Conservation (phyloP, 1,284 basidiomycete genomes). For the Ceraceosorus bombacis region DNA sequence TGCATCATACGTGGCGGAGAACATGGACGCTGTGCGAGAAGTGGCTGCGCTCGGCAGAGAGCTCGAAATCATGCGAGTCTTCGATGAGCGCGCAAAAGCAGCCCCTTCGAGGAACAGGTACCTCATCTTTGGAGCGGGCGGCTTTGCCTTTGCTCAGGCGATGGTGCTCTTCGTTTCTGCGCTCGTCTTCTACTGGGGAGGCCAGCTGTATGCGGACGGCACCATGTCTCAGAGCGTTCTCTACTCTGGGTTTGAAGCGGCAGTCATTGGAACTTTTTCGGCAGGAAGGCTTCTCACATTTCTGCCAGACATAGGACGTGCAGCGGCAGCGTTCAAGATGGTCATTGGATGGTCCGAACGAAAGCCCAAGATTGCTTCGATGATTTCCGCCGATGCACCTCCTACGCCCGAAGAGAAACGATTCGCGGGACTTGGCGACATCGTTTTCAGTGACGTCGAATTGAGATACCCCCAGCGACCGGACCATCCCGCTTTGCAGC, state of each 20-base stretch:
- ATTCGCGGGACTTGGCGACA: conserved; percentile 23
- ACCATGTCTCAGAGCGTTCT: conserved; percentile 28
- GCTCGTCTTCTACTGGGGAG: conserved; percentile 50
- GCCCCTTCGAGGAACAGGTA: no score
- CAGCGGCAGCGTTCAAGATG: conserved; percentile 25
- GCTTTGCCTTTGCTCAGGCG: conserved; percentile 48
- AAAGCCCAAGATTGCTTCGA: conserved; percentile 20
- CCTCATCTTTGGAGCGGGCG: conserved; percentile 42
- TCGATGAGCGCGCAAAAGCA: conserved; percentile 23
- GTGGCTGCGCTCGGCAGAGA: conserved; percentile 51
- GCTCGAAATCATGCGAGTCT: conserved; percentile 37
- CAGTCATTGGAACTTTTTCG: conserved; percentile 49
- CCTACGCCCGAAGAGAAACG: neutral
- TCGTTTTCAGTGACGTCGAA: conserved; percentile 35
- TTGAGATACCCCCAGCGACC: conserved; percentile 45
- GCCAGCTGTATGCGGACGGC: conserved; percentile 31
- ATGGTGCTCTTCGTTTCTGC: conserved; percentile 45
- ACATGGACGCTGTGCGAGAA: conserved; percentile 50
- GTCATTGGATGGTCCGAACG: conserved; percentile 37
- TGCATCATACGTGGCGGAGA: conserved; percentile 48
- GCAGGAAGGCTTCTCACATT: conserved; percentile 37
- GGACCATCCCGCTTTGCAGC: conserved; percentile 29
- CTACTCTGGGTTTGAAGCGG: conserved; percentile 48
- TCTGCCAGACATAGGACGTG: conserved; percentile 37
- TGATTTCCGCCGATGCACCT: neutral